Base-by-base conservation (phyloP, 2,329 filamentous ascomycete genomes). In the Trichoderma semiorbis region DNA sequence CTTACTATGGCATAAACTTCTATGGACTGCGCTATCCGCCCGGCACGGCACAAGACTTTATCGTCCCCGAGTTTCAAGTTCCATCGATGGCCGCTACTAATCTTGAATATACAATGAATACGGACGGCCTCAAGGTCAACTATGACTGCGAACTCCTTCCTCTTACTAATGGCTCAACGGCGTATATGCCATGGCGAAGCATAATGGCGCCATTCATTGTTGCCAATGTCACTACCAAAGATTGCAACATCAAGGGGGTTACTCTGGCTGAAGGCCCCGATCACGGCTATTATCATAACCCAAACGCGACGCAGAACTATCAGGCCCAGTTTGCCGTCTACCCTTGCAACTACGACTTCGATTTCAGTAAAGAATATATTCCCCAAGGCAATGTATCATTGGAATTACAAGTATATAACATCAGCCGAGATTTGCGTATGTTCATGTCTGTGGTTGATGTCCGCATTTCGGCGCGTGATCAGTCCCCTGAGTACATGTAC, bases 241-340 rank as follows among this genome's bases (percentile, higher is more conserved):
- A 75, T 16, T 78, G 77, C 61, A 65, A 75, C 7, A 76, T 78
- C 43, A 77, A 73, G 5, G 75, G 75, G 12, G 73, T 77, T 16
- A 76, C 74, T 24, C 67, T 78, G 16, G 77, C 73, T n/a, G 74
- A 68, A 0, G 74, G 76, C 4, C 76, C 77, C 2, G 74, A 77
- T 36, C 76, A 77, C 24, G 61, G 74, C 55, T 75, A 73, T 36
- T 77, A 77, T 63, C 74, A 76, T n/a, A 47, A 74, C 10, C 70
- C 63, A 14, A 77, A 77, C n/a, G 75, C 76, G 1, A 77, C 77
- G 2, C 77, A 78, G 50, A 78, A 78, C 14, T 78, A 76, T 53
- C 76, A 78, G 66, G 76, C 74, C 10, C 70, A 72, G 10, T 75
- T 76, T 21, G 66, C 68, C 1, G 68, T 73, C 10, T 78, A 78